Evolutionary conservation across 2,329 filamentous ascomycete genomes (phyloP), one percentile per base, ranked within the genome.

Genomic region (Tolypocladium album): DNA sequence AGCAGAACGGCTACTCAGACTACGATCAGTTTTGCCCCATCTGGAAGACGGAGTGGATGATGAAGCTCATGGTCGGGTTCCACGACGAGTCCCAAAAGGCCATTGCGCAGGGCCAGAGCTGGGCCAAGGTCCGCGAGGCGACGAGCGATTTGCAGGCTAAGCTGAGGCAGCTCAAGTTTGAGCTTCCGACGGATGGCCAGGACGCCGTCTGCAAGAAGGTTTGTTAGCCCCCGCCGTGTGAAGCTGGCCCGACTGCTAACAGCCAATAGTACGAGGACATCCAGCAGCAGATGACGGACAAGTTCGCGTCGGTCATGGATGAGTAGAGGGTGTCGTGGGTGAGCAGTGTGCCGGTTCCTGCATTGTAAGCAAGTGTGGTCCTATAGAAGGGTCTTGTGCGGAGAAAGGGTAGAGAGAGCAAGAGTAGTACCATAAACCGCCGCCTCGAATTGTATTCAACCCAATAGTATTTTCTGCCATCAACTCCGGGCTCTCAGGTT

Each of bases 21-120:
- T 97, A 99, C 74, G 94, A 99, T 73, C 92, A 97, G 79, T 99
- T 96, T 86, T 99, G 94, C 73, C 94, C 94, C 57, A 84, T 99
- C 71, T 99, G 94, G 94, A 99, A 99, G 88, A 99, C 94, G 0
- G 89, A 96, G 75, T 99, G 94, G 88, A 97, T 99, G 94, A 99
- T 99, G 94, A 97, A 96, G 84, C 88, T 91, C 65, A 97, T 99
- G 87, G 90, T 99, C 82, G 90, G 88, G 61, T 99, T 93, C 84
- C 91, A 97, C 74, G 95, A 99, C 70, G 94, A 99, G 80, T 88
- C 91, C 31, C 93, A 97, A 75, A 97, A 97, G 84, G 92, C 91
- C 8, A 84, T 99, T 71, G 83, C 89, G 7, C 91, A 96, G 75
- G 94, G 94, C 62, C 89, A 93, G 76, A 88, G 80, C 76, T 99